Conservation (phyloP, 306 rosid species). For the Carpinus viminea region DNA sequence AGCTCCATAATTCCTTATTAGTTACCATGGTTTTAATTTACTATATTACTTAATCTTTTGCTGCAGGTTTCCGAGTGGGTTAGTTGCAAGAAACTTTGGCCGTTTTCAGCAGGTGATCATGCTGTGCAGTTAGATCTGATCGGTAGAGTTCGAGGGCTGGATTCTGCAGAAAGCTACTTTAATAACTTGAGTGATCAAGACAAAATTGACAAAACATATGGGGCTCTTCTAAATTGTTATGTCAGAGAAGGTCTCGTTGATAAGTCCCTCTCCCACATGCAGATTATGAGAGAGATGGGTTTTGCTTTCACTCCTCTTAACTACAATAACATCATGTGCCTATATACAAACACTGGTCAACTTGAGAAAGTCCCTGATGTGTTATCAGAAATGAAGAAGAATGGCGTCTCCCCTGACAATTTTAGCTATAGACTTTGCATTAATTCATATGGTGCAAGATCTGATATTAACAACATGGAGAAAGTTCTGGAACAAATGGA, state of each 20-base stretch:
- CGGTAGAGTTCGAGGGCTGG: slow-evolving; percentile 61
- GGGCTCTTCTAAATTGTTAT: slow-evolving; percentile 75
- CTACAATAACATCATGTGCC: slow-evolving; percentile 68
- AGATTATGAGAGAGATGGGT: slow-evolving; percentile 68
- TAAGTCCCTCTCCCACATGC: slow-evolving; percentile 60
- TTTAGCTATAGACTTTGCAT: slow-evolving; percentile 66
- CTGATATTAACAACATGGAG: slow-evolving; percentile 57
- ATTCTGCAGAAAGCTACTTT: slow-evolving; percentile 61
- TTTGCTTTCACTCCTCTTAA: slow-evolving; percentile 40
- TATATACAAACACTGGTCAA: slow-evolving; percentile 41
- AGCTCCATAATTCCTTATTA: background rate
- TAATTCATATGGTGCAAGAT: slow-evolving; percentile 52
- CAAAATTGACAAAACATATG: slow-evolving; percentile 48
- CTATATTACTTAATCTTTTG: slow-evolving; percentile 3
- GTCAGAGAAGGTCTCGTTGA: slow-evolving; percentile 61
- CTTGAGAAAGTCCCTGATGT: slow-evolving; percentile 62
- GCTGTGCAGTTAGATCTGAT: slow-evolving; percentile 67
- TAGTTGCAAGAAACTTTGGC: slow-evolving; percentile 45
- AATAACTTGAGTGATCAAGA: slow-evolving; percentile 43
- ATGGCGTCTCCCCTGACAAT: slow-evolving; percentile 54
- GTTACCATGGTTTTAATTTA: background rate
- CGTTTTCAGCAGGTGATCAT: slow-evolving; percentile 41
- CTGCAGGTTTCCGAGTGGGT: slow-evolving; percentile 75
- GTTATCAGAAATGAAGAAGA: slow-evolving; percentile 52
- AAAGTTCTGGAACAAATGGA: slow-evolving; percentile 63